Evolutionary conservation across 129 eudicot species (phyloP).

Genomic region (Flaveria brownii): DNA sequence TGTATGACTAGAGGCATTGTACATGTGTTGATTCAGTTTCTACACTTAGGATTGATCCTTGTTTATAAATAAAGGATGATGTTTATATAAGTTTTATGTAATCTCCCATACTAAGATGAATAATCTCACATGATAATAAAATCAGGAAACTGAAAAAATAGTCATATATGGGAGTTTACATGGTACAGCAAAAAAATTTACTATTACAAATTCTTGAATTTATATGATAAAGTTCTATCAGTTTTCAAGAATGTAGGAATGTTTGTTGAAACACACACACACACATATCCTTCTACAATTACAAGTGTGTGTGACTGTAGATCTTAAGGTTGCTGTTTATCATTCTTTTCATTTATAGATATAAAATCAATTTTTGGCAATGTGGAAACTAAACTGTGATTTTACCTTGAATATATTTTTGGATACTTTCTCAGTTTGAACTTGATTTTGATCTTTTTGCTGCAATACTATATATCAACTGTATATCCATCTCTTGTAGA

Average conservation of each 20-base stretch:
- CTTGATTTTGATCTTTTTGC: conserved; percentile 18
- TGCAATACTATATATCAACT: conserved; percentile 19
- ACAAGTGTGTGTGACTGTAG: background rate
- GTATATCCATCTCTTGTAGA: conserved; percentile 51
- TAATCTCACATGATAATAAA: background rate
- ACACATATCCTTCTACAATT: background rate
- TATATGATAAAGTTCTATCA: background rate
- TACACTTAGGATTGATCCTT: background rate
- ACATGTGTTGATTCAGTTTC: background rate
- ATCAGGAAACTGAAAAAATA: background rate
- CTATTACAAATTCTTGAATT: no score
- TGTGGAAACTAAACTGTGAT: conserved; percentile 11
- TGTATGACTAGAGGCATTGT: background rate
- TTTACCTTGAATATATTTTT: conserved; percentile 1
- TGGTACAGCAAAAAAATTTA: background rate
- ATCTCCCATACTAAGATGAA: no score
- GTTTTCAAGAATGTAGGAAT: background rate
- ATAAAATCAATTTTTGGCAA: background rate
- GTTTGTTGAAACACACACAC: background rate
- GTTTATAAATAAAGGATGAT: background rate
- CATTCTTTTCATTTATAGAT: background rate
- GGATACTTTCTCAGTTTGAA: conserved; percentile 6
- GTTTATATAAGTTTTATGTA: background rate
- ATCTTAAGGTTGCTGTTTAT: conserved; percentile 13
- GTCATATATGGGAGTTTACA: background rate